Conservation (phyloP, 2,329 filamentous ascomycete genomes). For the Fonsecaea multimorphosa region DNA sequence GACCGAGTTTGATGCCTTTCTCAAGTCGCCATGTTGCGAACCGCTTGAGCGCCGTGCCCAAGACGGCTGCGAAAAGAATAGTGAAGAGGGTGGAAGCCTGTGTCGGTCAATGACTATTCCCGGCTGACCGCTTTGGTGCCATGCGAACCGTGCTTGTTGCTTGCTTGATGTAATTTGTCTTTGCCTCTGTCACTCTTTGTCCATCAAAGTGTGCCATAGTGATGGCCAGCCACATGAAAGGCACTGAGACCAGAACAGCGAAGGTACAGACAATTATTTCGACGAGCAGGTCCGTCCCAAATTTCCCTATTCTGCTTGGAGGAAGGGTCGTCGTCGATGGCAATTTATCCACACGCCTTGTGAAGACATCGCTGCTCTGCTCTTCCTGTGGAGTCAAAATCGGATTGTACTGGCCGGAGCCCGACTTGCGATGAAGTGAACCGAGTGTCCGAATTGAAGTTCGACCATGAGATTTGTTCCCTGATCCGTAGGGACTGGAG, state of each 20-base stretch:
- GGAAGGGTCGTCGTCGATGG: constrained; percentile 8
- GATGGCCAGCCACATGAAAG: constrained; percentile 30
- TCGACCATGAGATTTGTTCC: constrained; percentile 3
- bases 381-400: constrained; percentile 21
- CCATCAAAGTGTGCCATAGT: constrained; percentile 20
- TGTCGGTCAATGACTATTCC: background rate
- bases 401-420: constrained; percentile 22
- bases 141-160: constrained; percentile 22
- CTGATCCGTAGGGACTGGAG: constrained; percentile 1
- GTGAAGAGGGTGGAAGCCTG: constrained; percentile 35
- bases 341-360: background rate
- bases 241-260: constrained; percentile 20
- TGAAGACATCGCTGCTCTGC: constrained; percentile 1
- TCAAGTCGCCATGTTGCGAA: constrained; percentile 34
- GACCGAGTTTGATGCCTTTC: constrained; percentile 33
- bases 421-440: constrained; percentile 13
- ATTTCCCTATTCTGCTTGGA: constrained; percentile 23
- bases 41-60: constrained; percentile 32
- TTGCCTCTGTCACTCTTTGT: constrained; percentile 16
- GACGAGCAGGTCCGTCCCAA: constrained; percentile 27
- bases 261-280: constrained; percentile 28
- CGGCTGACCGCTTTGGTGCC: background rate
- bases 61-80: constrained; percentile 36
- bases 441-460: constrained; percentile 10
- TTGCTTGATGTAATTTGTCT: constrained; percentile 23